Evolutionary conservation across 768 basidiomycete species (phyloP).

Genomic region (Hebeloma cylindrosporum): DNA sequence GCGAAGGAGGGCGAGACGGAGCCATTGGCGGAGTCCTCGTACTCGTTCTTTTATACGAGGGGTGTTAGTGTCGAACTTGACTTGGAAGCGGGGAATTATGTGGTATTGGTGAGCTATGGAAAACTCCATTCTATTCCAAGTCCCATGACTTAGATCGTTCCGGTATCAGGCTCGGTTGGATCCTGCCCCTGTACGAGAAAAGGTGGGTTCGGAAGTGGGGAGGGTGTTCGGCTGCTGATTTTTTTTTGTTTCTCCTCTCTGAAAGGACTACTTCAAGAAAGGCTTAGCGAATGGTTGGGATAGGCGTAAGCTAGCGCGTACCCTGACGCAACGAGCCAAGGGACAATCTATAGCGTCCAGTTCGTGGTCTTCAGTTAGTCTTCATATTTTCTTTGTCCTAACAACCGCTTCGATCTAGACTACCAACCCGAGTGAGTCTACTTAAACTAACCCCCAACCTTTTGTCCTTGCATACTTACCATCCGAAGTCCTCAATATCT

Average conservation of each 20-base stretch:
- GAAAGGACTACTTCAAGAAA: conserved; percentile 31
- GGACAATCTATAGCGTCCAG: conserved; percentile 33
- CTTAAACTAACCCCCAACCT: no score
- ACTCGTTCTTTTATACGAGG: conserved; percentile 30
- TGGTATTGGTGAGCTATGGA: conserved; percentile 40
- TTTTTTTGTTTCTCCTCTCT: background rate
- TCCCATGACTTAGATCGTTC: background rate
- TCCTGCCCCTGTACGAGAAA: conserved; percentile 15
- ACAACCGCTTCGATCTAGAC: conserved; percentile 11
- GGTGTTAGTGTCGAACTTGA: conserved; percentile 41
- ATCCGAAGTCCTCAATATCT: conserved; percentile 18
- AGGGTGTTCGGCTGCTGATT: no score
- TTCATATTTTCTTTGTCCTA: background rate
- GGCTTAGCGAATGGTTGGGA: conserved; percentile 27
- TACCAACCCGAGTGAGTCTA: conserved; percentile 22
- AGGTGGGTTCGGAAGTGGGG: no score
- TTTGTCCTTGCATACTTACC: background rate
- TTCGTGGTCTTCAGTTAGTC: conserved; percentile 18
- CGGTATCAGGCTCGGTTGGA: conserved; percentile 22
- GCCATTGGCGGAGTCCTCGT: conserved; percentile 31
- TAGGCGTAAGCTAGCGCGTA: conserved; percentile 27
- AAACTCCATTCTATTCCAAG: no score
- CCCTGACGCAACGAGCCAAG: conserved; percentile 29
- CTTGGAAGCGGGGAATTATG: conserved; percentile 42
- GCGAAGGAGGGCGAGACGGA: conserved; percentile 43